Evolutionary conservation across 345 rosid genomes (phyloP), one percentile per base, ranked within the genome.

Genomic region (Salix koriyanagi): DNA sequence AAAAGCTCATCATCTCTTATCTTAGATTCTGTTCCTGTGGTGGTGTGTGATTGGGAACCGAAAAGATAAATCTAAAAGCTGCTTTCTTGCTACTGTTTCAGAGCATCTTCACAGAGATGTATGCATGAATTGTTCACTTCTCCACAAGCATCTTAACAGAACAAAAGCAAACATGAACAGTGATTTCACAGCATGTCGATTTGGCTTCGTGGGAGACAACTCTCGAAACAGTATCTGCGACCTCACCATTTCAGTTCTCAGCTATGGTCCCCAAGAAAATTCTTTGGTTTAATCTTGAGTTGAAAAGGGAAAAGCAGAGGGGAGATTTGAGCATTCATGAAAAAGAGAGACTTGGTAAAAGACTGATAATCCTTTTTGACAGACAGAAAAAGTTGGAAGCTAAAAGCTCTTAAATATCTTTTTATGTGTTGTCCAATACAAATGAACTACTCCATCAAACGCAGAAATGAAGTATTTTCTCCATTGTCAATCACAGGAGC

Each of bases 21-120:
- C 88, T 81, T 80, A 89, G 91, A 89, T 87, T 85, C 90, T 89
- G 88, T 73, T 82, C 90, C 60, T 84, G 87, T 86, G 87, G 91
- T 84, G 89, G 89, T 68, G 70, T 82, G 81, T 84, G 89, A 82
- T 80, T 85, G 88, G 89, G 83, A 85, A 62, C 91, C 83, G 76
- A 79, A 86, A 85, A 77, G 86, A 84, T 77, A 48, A 41, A 77
- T 77, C 80, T 37, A 82, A 88, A 78, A 88, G 89, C 90, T 84
- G 80, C 84, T 85, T 84, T 86, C 81, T 75, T 75, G 66, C 77
- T 58, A 69, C 36, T 48, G 68, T 74, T 79, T 72, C 84, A 84
- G 77, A 76, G 89, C 88, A 88, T 84, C 85, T 85, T 85, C 88
- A 62, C 84, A 85, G 65, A 79, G 58, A 71, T 84, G 81, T 42